Conservation (phyloP, 1,284 basidiomycete species). For the Cutaneotrichosporon sp. region DNA sequence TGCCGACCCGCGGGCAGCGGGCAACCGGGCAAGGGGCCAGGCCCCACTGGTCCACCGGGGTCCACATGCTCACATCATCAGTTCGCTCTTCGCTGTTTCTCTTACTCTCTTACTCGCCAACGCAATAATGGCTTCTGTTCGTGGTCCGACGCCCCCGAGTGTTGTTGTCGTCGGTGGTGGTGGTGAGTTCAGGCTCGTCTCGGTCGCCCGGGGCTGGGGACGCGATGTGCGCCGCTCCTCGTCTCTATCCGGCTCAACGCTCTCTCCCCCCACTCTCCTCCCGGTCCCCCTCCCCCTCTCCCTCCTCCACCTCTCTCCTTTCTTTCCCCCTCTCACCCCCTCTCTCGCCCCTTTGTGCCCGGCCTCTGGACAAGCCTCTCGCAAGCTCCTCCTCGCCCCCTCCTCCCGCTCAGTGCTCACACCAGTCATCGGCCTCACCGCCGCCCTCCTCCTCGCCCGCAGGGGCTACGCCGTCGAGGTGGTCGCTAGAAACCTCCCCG, state of each 20-base stretch:
- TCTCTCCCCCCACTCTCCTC: neutral
- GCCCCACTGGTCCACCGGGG: neutral
- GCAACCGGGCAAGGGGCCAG: neutral
- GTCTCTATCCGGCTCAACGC: no score
- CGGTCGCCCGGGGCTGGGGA: no score
- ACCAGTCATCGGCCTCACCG: slow-evolving; percentile 27
- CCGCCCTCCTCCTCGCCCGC: slow-evolving; percentile 25
- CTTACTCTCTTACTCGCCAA: neutral
- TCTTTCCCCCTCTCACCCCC: no score
- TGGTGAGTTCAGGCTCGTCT: no score
- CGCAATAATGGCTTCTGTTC: slow-evolving; percentile 1
- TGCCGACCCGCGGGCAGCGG: neutral
- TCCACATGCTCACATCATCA: neutral
- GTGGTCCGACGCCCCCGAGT: neutral
- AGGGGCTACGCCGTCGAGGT: slow-evolving; percentile 10
- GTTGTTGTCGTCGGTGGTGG: slow-evolving; percentile 27
- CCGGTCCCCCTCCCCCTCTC: neutral
- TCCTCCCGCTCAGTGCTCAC: neutral
- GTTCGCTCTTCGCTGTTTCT: neutral
- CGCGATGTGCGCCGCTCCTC: no score
- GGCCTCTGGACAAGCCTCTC: no score
- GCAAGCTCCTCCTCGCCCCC: no score
- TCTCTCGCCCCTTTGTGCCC: no score
- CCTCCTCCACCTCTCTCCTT: neutral
- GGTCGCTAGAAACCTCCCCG: slow-evolving; percentile 52